Conservation (phyloP, 192 early-diverging fungal genomes). For the Nowakowskiella sp. region DNA sequence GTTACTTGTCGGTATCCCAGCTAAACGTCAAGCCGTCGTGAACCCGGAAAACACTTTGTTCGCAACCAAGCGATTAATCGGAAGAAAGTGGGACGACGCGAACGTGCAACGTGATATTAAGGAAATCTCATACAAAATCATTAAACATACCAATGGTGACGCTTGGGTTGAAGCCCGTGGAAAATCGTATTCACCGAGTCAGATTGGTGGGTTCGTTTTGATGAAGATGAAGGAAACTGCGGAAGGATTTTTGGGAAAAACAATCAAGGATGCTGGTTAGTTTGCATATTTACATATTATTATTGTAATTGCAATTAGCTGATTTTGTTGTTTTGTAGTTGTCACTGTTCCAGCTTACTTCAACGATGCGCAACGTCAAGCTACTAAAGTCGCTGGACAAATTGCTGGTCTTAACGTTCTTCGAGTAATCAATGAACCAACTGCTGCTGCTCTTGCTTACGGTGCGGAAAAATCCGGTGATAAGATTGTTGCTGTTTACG, state of each 20-base stretch:
- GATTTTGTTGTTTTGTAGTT: slow-evolving; percentile 28
- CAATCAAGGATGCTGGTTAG: slow-evolving; percentile 72
- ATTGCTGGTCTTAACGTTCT: slow-evolving; percentile 86
- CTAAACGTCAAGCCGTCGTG: slow-evolving; percentile 97
- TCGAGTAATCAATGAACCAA: slow-evolving; percentile 94
- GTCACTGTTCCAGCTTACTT: slow-evolving; percentile 99
- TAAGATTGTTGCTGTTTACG: slow-evolving; percentile 90
- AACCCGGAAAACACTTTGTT: slow-evolving; percentile 98
- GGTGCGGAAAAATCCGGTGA: slow-evolving; percentile 81
- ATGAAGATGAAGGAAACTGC: slow-evolving; percentile 99
- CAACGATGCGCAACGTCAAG: slow-evolving; percentile 94
- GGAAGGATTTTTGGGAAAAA: slow-evolving; percentile 62
- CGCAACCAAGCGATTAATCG: slow-evolving; percentile 95
- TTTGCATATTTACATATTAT: background rate
- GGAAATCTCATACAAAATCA: slow-evolving; percentile 89
- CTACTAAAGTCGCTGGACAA: slow-evolving; percentile 89
- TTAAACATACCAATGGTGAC: slow-evolving; percentile 91
- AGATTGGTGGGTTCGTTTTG: slow-evolving; percentile 96
- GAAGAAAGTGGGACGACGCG: slow-evolving; percentile 80
- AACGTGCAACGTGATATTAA: slow-evolving; percentile 87
- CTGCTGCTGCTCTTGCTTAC: slow-evolving; percentile 88
- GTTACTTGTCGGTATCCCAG: slow-evolving; percentile 88
- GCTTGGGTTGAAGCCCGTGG: slow-evolving; percentile 96
- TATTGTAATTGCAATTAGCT: background rate
- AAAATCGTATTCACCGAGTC: slow-evolving; percentile 90